Base-by-base conservation (phyloP, 345 rosid genomes). In the Cardiospermum halicacabum region DNA sequence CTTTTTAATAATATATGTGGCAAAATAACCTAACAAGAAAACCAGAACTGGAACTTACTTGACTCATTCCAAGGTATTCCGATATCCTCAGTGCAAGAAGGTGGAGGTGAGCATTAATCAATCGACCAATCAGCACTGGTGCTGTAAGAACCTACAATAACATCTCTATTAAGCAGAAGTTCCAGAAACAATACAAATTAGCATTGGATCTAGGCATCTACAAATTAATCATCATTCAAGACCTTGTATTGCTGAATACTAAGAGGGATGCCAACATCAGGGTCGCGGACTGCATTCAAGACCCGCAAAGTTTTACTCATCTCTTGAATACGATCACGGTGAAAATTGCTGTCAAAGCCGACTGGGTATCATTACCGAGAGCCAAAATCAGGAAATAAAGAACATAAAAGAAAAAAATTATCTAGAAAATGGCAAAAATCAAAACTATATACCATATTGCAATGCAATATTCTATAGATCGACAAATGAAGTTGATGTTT, bases 161-260 rank as follows among this genome's bases (percentile, higher is more conserved):
- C 64, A 72, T 63, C 59, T 13, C 47, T 56, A 60, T 63, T 80
- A 70, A 78, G 77, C 16, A 60, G 37, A 54, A 51, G 43, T 36
- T 55, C 24, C 57, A 47, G 45, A 60, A 45, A 49, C 53, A 3
- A 57, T 13, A 25, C 43, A 75, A 30, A 49, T 58, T 48, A 47
- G 47, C 15, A 50, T 57, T 49, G n/a, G 26, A 49, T 64, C 8
- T 12, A 53, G 31, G 71, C 58, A 49, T 2, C 24, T 4, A n/a
- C 22, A 37, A 60, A 28, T 57, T 22, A 30, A 56, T 49, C 53
- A 65, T 55, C 11, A 16, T 49, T 69, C 65, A 81, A 66, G 57
- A 94, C 97, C 99, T 91, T 94, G 72, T 87, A 91, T 68, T 94
- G 96, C 69, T 80, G 86, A 60, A 94, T 87, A 66, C 92, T 94